Evolutionary conservation across 352 stramenopile genomes (phyloP).

Genomic region (Globisporangium paroecandrum): DNA sequence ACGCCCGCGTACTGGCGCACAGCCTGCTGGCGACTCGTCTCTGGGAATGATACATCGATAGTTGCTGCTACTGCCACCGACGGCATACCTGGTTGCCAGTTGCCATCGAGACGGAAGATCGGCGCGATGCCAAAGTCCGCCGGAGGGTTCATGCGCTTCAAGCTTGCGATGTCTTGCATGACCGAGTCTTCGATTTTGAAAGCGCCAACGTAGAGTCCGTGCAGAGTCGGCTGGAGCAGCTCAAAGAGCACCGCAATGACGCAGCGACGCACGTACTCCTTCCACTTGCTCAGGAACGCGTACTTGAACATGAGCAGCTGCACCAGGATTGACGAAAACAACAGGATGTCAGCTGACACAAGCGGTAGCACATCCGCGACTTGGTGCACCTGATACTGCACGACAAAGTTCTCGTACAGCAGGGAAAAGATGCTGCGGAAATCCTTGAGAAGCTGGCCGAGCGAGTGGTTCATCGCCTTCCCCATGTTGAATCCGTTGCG

Average conservation of each 20-base stretch:
- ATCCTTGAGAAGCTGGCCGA: conserved; percentile 42
- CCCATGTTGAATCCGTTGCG: conserved; percentile 41
- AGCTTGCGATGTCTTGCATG: conserved; percentile 28
- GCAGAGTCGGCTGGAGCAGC: conserved; percentile 54
- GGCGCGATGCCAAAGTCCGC: conserved; percentile 39
- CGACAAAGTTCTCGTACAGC: conserved; percentile 32
- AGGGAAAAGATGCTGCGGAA: conserved; percentile 49
- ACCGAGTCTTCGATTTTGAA: conserved; percentile 51
- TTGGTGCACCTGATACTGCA: conserved; percentile 16
- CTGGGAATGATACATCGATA: conserved; percentile 23
- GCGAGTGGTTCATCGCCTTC: conserved; percentile 43
- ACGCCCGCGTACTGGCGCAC: conserved; percentile 33
- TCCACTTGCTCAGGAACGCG: conserved; percentile 21
- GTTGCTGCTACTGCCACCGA: background rate
- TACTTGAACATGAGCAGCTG: conserved; percentile 67
- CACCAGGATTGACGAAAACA: conserved; percentile 46
- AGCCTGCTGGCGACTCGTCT: conserved; percentile 20
- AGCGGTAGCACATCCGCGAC: conserved; percentile 35
- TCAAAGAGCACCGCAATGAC: conserved; percentile 63
- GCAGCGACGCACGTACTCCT: conserved; percentile 31
- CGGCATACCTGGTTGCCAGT: conserved; percentile 14
- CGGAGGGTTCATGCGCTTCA: conserved; percentile 26
- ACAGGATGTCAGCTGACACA: conserved; percentile 43
- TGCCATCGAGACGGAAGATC: conserved; percentile 54
- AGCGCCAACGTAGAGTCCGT: conserved; percentile 45